Evolutionary conservation across 495 filamentous ascomycete genomes (phyloP).

Genomic region (Cenococcum geophilum): DNA sequence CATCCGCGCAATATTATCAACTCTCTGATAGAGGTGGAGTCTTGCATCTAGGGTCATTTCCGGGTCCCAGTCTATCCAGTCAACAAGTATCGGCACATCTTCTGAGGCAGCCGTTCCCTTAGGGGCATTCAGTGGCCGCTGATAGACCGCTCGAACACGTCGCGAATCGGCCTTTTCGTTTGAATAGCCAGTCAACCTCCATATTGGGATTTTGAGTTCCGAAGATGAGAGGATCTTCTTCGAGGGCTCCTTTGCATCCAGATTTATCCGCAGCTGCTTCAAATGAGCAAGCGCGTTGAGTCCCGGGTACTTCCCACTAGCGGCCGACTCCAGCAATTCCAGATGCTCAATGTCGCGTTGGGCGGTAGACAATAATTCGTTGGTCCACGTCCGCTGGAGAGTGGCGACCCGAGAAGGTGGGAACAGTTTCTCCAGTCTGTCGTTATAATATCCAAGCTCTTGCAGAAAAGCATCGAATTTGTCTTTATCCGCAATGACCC

Average conservation of each 20-base stretch:
- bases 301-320: conserved; percentile 35
- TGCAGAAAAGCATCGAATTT: conserved; percentile 37
- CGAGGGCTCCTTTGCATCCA: conserved; percentile 32
- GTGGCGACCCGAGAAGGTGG: conserved; percentile 34
- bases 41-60: conserved; percentile 33
- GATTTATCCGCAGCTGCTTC: conserved; percentile 40
- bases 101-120: conserved; percentile 10
- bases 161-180: conserved; percentile 8
- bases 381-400: conserved; percentile 37
- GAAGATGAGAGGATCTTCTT: conserved; percentile 34
- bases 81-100: conserved; percentile 36
- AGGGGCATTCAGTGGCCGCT: conserved; percentile 13
- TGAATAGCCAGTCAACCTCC: conserved; percentile 12
- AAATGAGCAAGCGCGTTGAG: conserved; percentile 35
- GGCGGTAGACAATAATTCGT: conserved; percentile 30
- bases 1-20: conserved; percentile 40
- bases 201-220: conserved; percentile 30
- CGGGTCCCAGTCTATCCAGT: conserved; percentile 38
- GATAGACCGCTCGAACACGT: conserved; percentile 26
- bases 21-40: conserved; percentile 32
- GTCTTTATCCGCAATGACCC: conserved; percentile 41
- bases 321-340: conserved; percentile 35
- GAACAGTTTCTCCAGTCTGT: conserved; percentile 39
- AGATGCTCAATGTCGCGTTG: conserved; percentile 30
- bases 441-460: conserved; percentile 40